phyloP scores from a whole-genome alignment of 1,284 basidiomycete species.

The Fomitopsis palustris region DNA sequence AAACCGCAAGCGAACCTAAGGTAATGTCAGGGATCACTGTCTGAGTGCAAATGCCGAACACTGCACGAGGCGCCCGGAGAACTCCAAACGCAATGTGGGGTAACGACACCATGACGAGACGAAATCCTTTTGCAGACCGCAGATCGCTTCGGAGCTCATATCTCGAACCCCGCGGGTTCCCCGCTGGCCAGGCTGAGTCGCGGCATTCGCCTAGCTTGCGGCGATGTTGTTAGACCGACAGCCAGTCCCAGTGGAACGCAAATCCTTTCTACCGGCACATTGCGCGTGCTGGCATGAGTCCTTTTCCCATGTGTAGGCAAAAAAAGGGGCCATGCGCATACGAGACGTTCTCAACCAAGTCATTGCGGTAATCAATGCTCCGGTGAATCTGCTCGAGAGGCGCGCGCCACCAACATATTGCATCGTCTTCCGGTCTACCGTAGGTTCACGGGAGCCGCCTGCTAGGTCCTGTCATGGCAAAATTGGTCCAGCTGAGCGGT shows the following conservation, averaged over 20 bases:
- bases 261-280: not conserved
- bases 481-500: constrained; percentile 4
- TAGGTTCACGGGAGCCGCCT: not conserved
- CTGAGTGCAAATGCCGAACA: not conserved
- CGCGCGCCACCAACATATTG: not conserved
- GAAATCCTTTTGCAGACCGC: constrained; percentile 2
- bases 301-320: not conserved
- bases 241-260: not conserved
- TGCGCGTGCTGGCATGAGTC: not conserved
- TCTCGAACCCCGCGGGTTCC: not conserved
- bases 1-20: not conserved
- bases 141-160: constrained; percentile 6
- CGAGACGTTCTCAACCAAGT: not conserved
- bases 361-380: not conserved
- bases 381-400: not conserved
- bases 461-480: constrained; percentile 4
- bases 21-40: not conserved
- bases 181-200: not conserved
- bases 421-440: not conserved
- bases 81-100: constrained; percentile 2
- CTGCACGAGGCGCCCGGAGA: not conserved
- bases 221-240: not conserved
- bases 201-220: not conserved
- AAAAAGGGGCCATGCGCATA: not conserved
- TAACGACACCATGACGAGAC: not conserved